Base-by-base conservation (phyloP, 2,329 filamentous ascomycete species). In the Monilinia fructicola region DNA sequence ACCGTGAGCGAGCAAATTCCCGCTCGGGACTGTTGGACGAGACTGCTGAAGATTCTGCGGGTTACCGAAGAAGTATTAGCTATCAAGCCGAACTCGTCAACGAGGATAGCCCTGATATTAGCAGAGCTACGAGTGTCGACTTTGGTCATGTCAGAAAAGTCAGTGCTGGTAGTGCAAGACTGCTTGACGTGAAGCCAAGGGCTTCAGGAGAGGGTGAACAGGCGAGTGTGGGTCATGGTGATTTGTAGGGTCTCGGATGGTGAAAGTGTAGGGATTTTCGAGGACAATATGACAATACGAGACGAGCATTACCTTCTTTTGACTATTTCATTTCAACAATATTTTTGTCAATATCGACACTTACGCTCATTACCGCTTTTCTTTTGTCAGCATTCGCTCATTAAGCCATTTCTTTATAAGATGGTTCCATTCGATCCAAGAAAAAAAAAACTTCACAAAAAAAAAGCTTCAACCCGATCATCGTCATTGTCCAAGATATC, bases 141-240 rank as follows among this genome's bases (percentile, higher is more conserved):
- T 65, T 73, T 60, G 85, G 85, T 12, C 90, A 93, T 72, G 85
- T 81, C 26, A 84, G 89, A 64, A 89, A 89, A 70, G 87, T 93
- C 73, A 93, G 90, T 74, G 89, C 90, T 54, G 91, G 91, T 60
- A 93, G 90, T 74, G 90, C 90, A 14, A 90, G 87, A 77, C 78
- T 94, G 62, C 79, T 95, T 60, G 87, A 93, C 60, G 82, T 93
- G 56, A 82, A 83, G 26, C 82, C 85, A 28, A 81, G 84, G 35
- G 76, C 77, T 54, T 89, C 85, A 28, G 77, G 79, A 16, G 86
- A 88, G 69, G 79, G 77, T 53, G 82, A 79, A 74, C 77, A 78
- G 71, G 77, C 75, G 64, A 74, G 68, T 61, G 73, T 71, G 54
- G 69, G 64, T 54, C 72, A 70, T 64, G 67, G 66, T 53, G 60